Base-by-base conservation (phyloP, 2,329 filamentous ascomycete species). In the Pestalotiopsis sp. region DNA sequence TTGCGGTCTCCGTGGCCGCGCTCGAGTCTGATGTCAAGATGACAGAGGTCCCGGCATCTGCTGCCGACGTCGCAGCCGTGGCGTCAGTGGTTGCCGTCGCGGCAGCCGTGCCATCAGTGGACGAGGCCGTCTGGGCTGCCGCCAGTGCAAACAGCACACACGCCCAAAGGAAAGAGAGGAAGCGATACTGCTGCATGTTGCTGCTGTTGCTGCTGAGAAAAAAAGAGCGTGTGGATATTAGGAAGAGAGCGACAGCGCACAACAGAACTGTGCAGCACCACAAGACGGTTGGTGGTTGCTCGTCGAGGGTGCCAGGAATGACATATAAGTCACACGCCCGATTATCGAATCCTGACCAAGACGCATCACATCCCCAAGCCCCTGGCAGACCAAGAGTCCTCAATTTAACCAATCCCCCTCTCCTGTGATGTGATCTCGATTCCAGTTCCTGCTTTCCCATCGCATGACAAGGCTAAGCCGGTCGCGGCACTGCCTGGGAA, bases 111-210 rank as follows among this genome's bases (percentile, higher is more conserved):
- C 68, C 66, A 66, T 74, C 66, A 20, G 68, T 76, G 12, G 76
- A 73, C 12, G 78, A 75, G n/a, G 75, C 72, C 4, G 76, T 76
- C 72, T 82, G 80, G 36, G 80, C 78, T 9, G 70, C 70, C 11
- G 72, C 75, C 1, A 79, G 69, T 59, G 73, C 71, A 38, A 78
- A 66, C 57, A 81, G 73, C 72, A 73, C 66, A 27, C 75, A 73
- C 72, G 76, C 72, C 67, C 78, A 72, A 11, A 80, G 72, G 67
- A 79, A 72, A 45, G 75, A 75, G 45, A 72, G n/a, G 6, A 73
- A 70, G 25, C 69, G 63, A 64, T 60, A 65, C 59, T 66, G 73
- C 75, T 31, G 27, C 27, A 31, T 31, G 27, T 31, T 31, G 27
- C 6, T 31, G 27, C 27, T 31, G 27, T 76, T 77, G 27, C 72